Percentiles rank a stretch among this genome's conserved stretches.
Evolutionary conservation across 2,329 filamentous ascomycete genomes (phyloP).

Genomic region (Taxawa tesnikishii): DNA sequence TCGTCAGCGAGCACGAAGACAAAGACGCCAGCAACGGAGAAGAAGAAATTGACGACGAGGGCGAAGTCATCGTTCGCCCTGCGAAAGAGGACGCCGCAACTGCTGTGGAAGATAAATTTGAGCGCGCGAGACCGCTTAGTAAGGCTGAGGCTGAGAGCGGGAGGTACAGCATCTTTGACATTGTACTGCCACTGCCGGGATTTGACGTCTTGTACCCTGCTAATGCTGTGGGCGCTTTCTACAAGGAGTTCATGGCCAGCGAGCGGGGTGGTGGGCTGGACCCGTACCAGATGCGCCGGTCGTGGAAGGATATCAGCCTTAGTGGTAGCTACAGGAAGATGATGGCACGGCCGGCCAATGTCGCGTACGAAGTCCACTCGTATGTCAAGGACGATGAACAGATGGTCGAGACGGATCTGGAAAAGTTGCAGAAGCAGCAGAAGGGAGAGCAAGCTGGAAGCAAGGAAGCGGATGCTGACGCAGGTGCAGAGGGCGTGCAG

Average conservation of each 20-base stretch:
- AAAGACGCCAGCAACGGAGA: slow-evolving; percentile 24
- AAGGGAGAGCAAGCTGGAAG: slow-evolving; percentile 8
- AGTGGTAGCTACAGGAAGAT: slow-evolving; percentile 82
- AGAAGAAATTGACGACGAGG: slow-evolving; percentile 43
- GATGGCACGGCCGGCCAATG: slow-evolving; percentile 54
- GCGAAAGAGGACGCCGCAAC: slow-evolving; percentile 43
- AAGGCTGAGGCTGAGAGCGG: slow-evolving; percentile 68
- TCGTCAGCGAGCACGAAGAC: slow-evolving; percentile 47
- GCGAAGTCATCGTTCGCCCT: slow-evolving; percentile 54
- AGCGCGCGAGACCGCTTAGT: slow-evolving; percentile 61
- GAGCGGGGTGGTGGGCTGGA: slow-evolving; percentile 67
- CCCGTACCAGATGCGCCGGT: slow-evolving; percentile 75
- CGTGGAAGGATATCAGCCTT: slow-evolving; percentile 77
- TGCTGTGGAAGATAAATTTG: slow-evolving; percentile 44
- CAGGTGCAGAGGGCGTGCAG: slow-evolving; percentile 8
- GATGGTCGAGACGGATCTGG: slow-evolving; percentile 78
- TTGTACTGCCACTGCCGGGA: slow-evolving; percentile 86
- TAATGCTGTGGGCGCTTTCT: slow-evolving; percentile 76
- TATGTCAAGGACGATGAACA: slow-evolving; percentile 67
- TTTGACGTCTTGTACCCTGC: slow-evolving; percentile 78
- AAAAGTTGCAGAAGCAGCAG: slow-evolving; percentile 40
- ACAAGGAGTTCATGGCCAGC: slow-evolving; percentile 73
- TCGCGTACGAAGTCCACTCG: slow-evolving; percentile 55
- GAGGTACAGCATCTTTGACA: slow-evolving; percentile 68
- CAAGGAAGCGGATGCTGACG: slow-evolving; percentile 11